Base-by-base conservation (phyloP, 495 filamentous ascomycete species). In the Penicillium silybi region DNA sequence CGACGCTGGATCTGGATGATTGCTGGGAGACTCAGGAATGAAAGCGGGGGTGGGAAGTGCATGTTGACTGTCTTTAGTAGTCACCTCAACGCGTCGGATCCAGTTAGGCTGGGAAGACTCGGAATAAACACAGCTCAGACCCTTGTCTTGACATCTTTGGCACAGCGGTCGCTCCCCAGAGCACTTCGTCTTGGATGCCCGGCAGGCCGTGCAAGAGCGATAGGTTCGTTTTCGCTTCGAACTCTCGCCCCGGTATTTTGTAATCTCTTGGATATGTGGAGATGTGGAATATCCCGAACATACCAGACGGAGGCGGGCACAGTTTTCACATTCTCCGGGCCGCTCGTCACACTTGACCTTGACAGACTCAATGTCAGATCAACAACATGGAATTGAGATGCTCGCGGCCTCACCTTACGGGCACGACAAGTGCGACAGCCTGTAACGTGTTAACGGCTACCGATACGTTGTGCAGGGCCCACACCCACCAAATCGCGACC, bases 151-250 rank as follows among this genome's bases (percentile, higher is more conserved):
- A 52, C 69, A 72, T 26, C 69, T 49, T 25, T 50, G 49, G 47
- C 67, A 72, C 11, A 38, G 50, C 16, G 67, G 67, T 17, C 64
- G 58, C 15, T 67, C 69, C 11, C 67, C 67, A 7, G 67, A 70
- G 46, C 69, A 72, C 50, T 67, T 69, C 3, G 58, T 65, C 44
- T 70, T 70, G 9, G 60, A 62, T 10, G 53, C 23, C 16, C 67
- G 67, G 44, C 67, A 72, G 22, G 54, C 57, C 5, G 51, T 59
- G 23, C 69, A 72, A 13, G 65, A 70, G 13, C 65, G 58, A 56
- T 65, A 72, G 5, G 69, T 67, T 45, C 69, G 48, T 20, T 59
- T 69, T 29, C 53, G 44, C 37, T 58, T 58, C 2, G 59, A 56
- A 18, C 41, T 52, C 2, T 52, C 43, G 8, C 11, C 15, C 15